Conservation (phyloP, 2,329 filamentous ascomycete species). For the Aurifilum marmelostoma region DNA sequence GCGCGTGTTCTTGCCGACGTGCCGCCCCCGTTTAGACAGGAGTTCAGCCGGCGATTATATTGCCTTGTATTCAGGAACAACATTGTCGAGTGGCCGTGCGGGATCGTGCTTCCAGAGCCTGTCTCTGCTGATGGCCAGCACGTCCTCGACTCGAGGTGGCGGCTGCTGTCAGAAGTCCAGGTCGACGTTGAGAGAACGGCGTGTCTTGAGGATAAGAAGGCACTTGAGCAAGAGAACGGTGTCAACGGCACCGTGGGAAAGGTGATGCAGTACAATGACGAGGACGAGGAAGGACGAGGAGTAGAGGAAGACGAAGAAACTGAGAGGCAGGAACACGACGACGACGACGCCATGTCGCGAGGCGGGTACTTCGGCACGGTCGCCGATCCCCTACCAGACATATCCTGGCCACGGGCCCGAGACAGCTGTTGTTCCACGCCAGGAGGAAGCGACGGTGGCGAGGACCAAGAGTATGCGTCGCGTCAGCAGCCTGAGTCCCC, state of each 20-base stretch:
- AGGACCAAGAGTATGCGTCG: neutral
- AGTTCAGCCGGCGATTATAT: slow-evolving; percentile 25
- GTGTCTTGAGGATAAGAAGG: neutral
- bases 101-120: slow-evolving; percentile 17
- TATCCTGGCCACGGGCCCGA: slow-evolving; percentile 12
- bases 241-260: neutral
- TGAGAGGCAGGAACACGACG: neutral
- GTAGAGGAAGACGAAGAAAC: neutral
- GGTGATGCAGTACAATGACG: neutral
- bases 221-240: neutral
- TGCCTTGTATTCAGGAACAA: slow-evolving; percentile 21
- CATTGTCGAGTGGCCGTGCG: slow-evolving; percentile 24
- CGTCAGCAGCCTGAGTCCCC: neutral
- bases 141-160: neutral
- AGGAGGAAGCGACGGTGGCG: neutral
- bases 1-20: slow-evolving; percentile 11
- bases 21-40: slow-evolving; percentile 18
- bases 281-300: neutral
- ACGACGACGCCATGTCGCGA: slow-evolving; percentile 11
- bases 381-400: slow-evolving; percentile 10
- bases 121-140: neutral
- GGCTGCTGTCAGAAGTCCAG: neutral
- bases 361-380: slow-evolving; percentile 22
- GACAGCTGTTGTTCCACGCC: slow-evolving; percentile 13
- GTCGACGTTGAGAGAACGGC: neutral